Evolutionary conservation across 805 yeast species (phyloP), one percentile per base, ranked within the genome.

Genomic region (Wickerhamomyces sydowiorum): DNA sequence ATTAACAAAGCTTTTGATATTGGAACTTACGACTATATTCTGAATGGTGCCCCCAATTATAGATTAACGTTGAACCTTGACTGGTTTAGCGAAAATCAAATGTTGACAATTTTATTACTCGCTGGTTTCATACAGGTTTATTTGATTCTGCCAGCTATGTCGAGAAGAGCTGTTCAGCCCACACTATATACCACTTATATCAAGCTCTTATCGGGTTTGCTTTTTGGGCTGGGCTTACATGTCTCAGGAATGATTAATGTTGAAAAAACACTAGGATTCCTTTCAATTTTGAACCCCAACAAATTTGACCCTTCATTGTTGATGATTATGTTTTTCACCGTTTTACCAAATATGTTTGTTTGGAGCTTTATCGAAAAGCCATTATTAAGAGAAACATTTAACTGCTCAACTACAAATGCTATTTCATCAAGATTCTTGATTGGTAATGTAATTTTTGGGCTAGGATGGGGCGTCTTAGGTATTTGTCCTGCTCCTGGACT

Each of bases 401-500:
- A 50, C 14, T 43, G 65, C 30, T 57, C 59, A 19, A 57, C 42
- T 30, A 41, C 53, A 18, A 55, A 53, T 3, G 47, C 51, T 3
- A 54, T 65, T 2, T 48, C 61, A 0, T 19, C 37, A 0, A 58
- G 54, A 29, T 64, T 75, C 38, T 18, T 75, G 0, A 4, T 66
- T 3, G 80, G 80, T 2, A 62, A 69, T 44, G 57, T 57, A 0
- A 12, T 72, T 6, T 75, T 75, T 48, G 80, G 80, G 9, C 13
- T 67, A 8, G 80, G 80, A 0, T 75, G 80, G 80, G 80, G 76
- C 1, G 27, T 71, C 3, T 50, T 66, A 1, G 80, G 80, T 1
- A 56, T 73, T 4, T 75, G 80, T 50, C 80, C 80, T 0, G 80
- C 77, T 4, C 78, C 80, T 14, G 80, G 72, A 0, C 41, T 72